Evolutionary conservation across 2,329 filamentous ascomycete genomes (phyloP), one percentile per base, ranked within the genome.

Genomic region (Remersonia thermophila): DNA sequence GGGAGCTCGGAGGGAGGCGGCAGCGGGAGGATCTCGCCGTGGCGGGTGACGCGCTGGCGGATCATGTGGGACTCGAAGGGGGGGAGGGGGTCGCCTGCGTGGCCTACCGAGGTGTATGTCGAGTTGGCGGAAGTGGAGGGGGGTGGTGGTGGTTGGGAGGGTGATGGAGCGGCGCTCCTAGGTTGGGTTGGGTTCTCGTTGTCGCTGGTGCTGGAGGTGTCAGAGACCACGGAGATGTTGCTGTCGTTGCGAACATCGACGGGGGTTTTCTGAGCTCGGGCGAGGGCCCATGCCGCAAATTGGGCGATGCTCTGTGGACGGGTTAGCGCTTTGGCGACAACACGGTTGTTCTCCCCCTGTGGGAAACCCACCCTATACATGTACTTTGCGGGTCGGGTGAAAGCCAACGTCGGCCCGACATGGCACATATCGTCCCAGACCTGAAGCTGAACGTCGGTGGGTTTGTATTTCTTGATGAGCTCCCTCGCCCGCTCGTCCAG

Each of bases 401-500:
- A 96, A 50, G 84, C 93, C n/a, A 96, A 67, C 0, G 87, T 95
- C 1, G 89, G 84, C 0, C 81, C 79, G 5, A 93, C 87, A 53
- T 96, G 89, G 51, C 91, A 96, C 3, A 96, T 64, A 49, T 94
- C 83, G 39, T 96, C 89, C 87, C 89, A 96, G 2, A 96, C 80
- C 55, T 96, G 91, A 2, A 98, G 68, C 54, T 95, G 86, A 0
- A 96, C 89, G 48, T 93, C 75, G 0, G 91, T 98, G 0, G 86
- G 83, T 39, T 76, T 74, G 56, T 84, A 93, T 43, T 69, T 76
- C 26, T 67, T 62, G 12, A 91, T 51, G 10, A 66, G 58, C 3
- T 69, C 66, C 14, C 68, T 67, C 18, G 79, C 77, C 40, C 69
- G 65, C 27, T 79, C 71, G 25, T 78, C 67, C 41, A 91, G 62